phyloP scores from a whole-genome alignment of 768 basidiomycete genomes.

The Tulasnella sp. region DNA sequence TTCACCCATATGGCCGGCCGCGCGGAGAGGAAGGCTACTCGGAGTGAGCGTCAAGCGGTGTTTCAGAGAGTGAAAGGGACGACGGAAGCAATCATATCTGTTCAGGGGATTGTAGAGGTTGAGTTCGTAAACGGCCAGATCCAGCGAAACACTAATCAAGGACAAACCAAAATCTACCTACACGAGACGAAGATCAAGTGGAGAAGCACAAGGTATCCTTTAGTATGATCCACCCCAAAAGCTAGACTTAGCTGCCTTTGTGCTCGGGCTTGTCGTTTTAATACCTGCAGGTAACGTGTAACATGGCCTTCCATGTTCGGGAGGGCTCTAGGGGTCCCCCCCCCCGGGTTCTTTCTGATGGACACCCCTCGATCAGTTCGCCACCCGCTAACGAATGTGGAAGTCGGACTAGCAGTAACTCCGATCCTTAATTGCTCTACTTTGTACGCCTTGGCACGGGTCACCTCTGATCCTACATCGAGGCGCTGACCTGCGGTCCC shows the following conservation, averaged over 20 bases:
- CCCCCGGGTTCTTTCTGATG: not conserved
- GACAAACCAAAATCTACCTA: conserved; percentile 5
- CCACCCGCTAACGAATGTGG: not conserved
- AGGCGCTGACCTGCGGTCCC: not conserved
- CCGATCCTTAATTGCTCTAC: not conserved
- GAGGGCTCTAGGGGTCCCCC: not conserved
- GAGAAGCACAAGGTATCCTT: not conserved
- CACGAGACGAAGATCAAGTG: not conserved
- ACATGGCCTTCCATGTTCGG: not conserved
- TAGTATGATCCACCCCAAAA: not conserved
- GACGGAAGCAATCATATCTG: not conserved
- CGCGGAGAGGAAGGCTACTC: conserved; percentile 3
- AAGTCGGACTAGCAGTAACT: conserved; percentile 7
- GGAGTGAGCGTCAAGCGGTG: conserved; percentile 12
- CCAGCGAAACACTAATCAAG: not conserved
- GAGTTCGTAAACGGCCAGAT: not conserved
- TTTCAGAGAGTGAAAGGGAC: not conserved
- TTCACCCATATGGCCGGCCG: conserved; percentile 11
- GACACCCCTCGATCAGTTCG: conserved; percentile 8
- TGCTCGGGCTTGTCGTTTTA: not conserved
- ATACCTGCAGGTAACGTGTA: not conserved
- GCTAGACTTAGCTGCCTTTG: not conserved
- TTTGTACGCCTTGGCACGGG: not conserved
- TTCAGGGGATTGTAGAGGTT: not conserved
- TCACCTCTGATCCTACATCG: not conserved